A percentile compares a stretch with the other conserved stretches of the same genome.
phyloP scores from a whole-genome alignment of 2,329 filamentous ascomycete species.

The Epichloe bromicola region DNA sequence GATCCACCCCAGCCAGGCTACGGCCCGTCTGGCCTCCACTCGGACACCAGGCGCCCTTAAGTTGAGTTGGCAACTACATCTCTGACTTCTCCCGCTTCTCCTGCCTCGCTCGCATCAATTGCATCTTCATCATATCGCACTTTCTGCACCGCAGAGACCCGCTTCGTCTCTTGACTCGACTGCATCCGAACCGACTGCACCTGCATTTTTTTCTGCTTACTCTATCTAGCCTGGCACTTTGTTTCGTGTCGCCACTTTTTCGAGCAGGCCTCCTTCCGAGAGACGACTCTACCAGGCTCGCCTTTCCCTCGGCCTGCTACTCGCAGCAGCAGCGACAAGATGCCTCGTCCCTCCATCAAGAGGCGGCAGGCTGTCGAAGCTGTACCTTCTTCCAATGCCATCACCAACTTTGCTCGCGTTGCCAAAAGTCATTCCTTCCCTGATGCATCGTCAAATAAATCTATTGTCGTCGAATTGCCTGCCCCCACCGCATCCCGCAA shows the following conservation, averaged over 20 bases:
- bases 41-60: not conserved
- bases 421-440: conserved; percentile 26
- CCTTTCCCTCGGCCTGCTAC: not conserved
- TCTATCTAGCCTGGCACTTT: not conserved
- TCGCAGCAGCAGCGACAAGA: not conserved
- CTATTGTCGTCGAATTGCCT: conserved; percentile 14
- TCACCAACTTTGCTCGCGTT: conserved; percentile 33
- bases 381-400: conserved; percentile 15
- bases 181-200: not conserved
- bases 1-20: not conserved
- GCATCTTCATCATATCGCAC: not conserved
- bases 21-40: not conserved
- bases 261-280: not conserved
- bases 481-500: conserved; percentile 19
- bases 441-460: conserved; percentile 22
- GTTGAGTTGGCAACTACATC: not conserved
- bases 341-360: conserved; percentile 4
- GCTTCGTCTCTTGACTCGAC: not conserved
- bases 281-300: not conserved
- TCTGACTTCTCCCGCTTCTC: conserved; percentile 3
- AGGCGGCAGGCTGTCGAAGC: conserved; percentile 8
- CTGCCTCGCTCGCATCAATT: not conserved
- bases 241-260: not conserved
- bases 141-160: not conserved
- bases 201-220: not conserved